phyloP scores from a whole-genome alignment of 164 flowering plant genomes.

The Pachysandra terminalis region DNA sequence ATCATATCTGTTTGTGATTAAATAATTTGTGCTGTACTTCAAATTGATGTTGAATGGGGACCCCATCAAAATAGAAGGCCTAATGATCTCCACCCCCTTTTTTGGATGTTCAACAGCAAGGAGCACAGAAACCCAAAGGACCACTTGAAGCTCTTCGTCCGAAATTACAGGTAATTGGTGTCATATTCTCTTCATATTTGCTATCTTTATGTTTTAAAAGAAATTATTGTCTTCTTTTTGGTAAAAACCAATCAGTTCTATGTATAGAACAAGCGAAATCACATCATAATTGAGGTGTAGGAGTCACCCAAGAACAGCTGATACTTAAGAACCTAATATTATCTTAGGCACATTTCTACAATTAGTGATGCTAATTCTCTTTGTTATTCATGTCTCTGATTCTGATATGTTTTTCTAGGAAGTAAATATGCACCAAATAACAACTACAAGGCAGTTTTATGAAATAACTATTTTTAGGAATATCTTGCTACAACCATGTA shows the following conservation, averaged over 20 bases:
- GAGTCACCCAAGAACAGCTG: too few species aligned
- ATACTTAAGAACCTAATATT: too few species aligned
- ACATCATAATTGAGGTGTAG: too few species aligned
- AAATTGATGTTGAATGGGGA: not conserved
- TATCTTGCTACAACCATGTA: not conserved
- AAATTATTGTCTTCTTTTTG: not conserved
- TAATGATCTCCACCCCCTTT: not conserved
- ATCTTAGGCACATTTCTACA: too few species aligned
- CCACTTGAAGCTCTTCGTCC: constrained; percentile 96
- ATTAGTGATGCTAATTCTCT: not conserved
- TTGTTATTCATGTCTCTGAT: not conserved
- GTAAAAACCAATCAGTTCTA: not conserved
- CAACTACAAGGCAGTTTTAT: too few species aligned
- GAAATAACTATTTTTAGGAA: not conserved
- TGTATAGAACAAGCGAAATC: not conserved
- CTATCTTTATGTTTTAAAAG: not conserved
- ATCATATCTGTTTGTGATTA: not conserved
- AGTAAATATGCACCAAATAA: too few species aligned
- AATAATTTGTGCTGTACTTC: not conserved
- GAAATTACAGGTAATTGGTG: constrained; percentile 66
- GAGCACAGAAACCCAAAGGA: constrained; percentile 86
- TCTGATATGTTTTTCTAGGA: not conserved
- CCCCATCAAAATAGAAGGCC: not conserved
- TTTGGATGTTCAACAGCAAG: constrained; percentile 57
- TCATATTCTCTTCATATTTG: not conserved